A percentile compares a stretch with the other conserved stretches of the same genome.
Conservation (phyloP, 495 filamentous ascomycete genomes). For the Parathielavia hyrcaniae region DNA sequence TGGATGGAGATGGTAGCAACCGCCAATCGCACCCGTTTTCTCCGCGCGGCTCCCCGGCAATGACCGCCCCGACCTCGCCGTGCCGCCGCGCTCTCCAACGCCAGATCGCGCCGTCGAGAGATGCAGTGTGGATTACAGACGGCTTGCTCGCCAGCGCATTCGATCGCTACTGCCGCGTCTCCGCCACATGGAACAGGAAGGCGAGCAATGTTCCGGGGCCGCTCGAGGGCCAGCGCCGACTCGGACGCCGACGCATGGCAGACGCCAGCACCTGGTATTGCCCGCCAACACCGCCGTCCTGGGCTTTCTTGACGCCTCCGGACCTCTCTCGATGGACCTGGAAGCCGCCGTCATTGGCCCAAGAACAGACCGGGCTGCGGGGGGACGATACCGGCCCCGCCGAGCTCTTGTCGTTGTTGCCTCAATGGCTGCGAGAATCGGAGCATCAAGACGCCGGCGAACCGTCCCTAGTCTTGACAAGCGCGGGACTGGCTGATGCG, state of each 20-base stretch:
- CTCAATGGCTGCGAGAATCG: neutral
- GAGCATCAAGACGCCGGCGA: neutral
- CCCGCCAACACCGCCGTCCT: slow-evolving; percentile 34
- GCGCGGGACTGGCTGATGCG: neutral
- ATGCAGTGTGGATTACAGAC: slow-evolving; percentile 45
- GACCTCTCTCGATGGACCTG: slow-evolving; percentile 46
- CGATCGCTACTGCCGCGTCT: slow-evolving; percentile 36
- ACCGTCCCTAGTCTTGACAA: neutral
- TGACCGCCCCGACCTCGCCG: slow-evolving; percentile 36
- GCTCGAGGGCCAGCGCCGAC: slow-evolving; percentile 46
- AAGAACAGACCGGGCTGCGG: neutral
- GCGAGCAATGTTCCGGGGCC: slow-evolving; percentile 39
- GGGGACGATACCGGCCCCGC: neutral
- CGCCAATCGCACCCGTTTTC: slow-evolving; percentile 4
- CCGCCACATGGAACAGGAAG: slow-evolving; percentile 25
- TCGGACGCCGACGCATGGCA: slow-evolving; percentile 48
- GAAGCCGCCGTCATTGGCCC: slow-evolving; percentile 37
- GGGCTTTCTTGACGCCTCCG: slow-evolving; percentile 36
- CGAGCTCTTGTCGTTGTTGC: neutral
- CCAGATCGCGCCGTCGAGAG: slow-evolving; percentile 27
- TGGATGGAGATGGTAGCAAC: slow-evolving; percentile 11
- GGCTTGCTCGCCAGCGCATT: slow-evolving; percentile 35
- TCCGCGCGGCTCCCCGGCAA: slow-evolving; percentile 18
- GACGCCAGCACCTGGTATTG: slow-evolving; percentile 36
- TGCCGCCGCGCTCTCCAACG: slow-evolving; percentile 41